Conservation (phyloP, 1,139 yeast species). For the Nakaseomyces uthaithaninus region DNA sequence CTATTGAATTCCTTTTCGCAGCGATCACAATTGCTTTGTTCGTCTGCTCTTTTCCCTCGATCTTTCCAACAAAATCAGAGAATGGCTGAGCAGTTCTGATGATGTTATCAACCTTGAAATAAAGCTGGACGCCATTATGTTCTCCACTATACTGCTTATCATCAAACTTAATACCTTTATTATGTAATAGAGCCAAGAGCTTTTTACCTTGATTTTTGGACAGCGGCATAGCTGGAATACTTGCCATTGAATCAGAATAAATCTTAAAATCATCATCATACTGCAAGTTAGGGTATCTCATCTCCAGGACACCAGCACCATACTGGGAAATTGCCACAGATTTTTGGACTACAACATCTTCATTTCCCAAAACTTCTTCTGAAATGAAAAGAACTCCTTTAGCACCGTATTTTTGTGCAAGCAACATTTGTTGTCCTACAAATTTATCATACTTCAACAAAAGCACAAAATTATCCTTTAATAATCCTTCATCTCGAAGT, state of each 20-base stretch:
- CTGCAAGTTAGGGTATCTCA: slow-evolving; percentile 34
- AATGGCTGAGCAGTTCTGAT: slow-evolving; percentile 56
- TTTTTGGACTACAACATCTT: slow-evolving; percentile 50
- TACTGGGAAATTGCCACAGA: slow-evolving; percentile 59
- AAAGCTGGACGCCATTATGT: slow-evolving; percentile 31
- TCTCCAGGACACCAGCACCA: slow-evolving; percentile 52
- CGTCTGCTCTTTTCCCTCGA: slow-evolving; percentile 73
- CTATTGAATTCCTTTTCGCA: slow-evolving; percentile 71
- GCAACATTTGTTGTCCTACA: slow-evolving; percentile 44
- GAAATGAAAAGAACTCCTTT: slow-evolving; percentile 45
- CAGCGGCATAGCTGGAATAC: slow-evolving; percentile 68
- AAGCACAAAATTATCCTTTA: slow-evolving; percentile 41
- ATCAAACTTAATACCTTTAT: slow-evolving; percentile 34
- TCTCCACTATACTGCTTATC: slow-evolving; percentile 34
- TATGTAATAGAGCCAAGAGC: slow-evolving; percentile 39
- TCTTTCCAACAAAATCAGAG: slow-evolving; percentile 73
- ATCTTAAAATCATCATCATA: slow-evolving; percentile 15
- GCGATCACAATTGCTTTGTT: slow-evolving; percentile 73
- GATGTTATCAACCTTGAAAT: slow-evolving; percentile 41
- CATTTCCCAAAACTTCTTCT: slow-evolving; percentile 21
- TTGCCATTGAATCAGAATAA: slow-evolving; percentile 34
- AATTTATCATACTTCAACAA: slow-evolving; percentile 55
- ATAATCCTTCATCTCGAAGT: slow-evolving; percentile 36
- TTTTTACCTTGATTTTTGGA: slow-evolving; percentile 60
- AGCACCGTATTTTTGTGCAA: slow-evolving; percentile 47